These are phyloP conservation scores for Termitomyces heimii DNA, from an alignment of 768 basidiomycete species.

Conservation along the genomic window DNA sequence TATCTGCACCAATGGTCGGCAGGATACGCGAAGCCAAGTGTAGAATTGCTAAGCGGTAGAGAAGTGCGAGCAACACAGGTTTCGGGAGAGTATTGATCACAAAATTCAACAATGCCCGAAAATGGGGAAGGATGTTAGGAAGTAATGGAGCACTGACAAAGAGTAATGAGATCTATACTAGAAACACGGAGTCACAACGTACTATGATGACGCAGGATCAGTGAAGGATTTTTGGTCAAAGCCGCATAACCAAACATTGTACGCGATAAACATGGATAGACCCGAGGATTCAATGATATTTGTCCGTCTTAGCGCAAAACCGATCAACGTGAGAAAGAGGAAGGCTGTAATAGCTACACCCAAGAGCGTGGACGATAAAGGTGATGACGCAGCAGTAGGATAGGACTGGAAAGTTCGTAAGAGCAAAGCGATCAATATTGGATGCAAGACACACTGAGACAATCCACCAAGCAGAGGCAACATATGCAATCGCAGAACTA, in stretches of 20 bases:
- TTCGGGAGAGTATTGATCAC: constrained; percentile 82
- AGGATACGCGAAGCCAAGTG: constrained; percentile 79
- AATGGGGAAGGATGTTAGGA: constrained; percentile 74
- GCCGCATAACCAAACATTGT: constrained; percentile 87
- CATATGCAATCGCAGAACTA: constrained; percentile 73
- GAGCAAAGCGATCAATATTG: background rate
- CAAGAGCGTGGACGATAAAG: constrained; percentile 83
- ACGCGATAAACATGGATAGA: constrained; percentile 83
- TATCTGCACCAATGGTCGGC: constrained; percentile 78
- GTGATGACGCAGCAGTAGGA: constrained; percentile 75
- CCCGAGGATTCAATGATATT: constrained; percentile 91
- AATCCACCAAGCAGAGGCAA: constrained; percentile 83
- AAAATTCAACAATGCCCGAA: constrained; percentile 75
- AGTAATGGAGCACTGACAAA: constrained; percentile 60
- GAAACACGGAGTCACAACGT: constrained; percentile 20
- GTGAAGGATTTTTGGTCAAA: constrained; percentile 70
- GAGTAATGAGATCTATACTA: background rate
- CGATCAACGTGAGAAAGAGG: constrained; percentile 87
- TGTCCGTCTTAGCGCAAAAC: constrained; percentile 81
- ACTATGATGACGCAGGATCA: constrained; percentile 77
- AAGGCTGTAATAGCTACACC: constrained; percentile 86
- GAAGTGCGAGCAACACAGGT: constrained; percentile 71
- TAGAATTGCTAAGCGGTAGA: constrained; percentile 76
- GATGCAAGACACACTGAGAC: constrained; percentile 50
- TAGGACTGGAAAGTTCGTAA: constrained; percentile 48